phyloP scores from a whole-genome alignment of 1,284 basidiomycete genomes.

The Sanguinoderma infundibulare region DNA sequence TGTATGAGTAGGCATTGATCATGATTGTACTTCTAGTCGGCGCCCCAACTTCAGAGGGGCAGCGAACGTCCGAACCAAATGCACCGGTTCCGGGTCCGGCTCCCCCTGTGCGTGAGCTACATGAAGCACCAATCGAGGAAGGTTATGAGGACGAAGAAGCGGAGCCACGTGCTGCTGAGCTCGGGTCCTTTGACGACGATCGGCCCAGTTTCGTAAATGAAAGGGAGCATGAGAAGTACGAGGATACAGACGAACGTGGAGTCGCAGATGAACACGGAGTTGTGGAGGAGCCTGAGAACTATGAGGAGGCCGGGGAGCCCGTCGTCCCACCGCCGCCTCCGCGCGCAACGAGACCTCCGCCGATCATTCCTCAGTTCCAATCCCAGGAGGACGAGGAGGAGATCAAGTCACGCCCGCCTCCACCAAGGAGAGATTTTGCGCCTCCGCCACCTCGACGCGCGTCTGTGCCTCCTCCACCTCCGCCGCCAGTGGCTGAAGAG shows the following conservation, averaged over 20 bases:
- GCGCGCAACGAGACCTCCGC: constrained; percentile 10
- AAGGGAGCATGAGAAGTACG: constrained; percentile 5
- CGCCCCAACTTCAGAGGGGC: neutral
- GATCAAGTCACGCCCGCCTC: constrained; percentile 1
- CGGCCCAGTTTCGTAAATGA: constrained; percentile 9
- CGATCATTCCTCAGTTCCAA: constrained; percentile 3
- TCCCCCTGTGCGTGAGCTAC: neutral
- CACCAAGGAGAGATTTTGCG: constrained; percentile 10
- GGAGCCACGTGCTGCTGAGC: constrained; percentile 20
- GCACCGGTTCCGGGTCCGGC: constrained; percentile 3
- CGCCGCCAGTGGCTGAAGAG: neutral
- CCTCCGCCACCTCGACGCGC: constrained; percentile 24
- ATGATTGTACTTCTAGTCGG: constrained; percentile 22
- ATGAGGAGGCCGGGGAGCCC: constrained; percentile 11
- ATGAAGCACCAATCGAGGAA: constrained; percentile 13
- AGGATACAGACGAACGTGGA: constrained; percentile 4
- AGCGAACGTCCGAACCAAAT: constrained; percentile 7
- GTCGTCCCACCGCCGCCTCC: constrained; percentile 6
- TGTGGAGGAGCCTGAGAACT: constrained; percentile 11
- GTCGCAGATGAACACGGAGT: constrained; percentile 9
- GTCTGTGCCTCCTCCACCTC: constrained; percentile 18
- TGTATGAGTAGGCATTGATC: constrained; percentile 38
- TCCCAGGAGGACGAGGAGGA: constrained; percentile 9
- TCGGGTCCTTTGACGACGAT: constrained; percentile 9
- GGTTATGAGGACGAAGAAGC: constrained; percentile 19